Evolutionary conservation across 176 grass and related monocot species (phyloP), one percentile per base, ranked within the genome.

Genomic region (maize (Zea mays)): DNA sequence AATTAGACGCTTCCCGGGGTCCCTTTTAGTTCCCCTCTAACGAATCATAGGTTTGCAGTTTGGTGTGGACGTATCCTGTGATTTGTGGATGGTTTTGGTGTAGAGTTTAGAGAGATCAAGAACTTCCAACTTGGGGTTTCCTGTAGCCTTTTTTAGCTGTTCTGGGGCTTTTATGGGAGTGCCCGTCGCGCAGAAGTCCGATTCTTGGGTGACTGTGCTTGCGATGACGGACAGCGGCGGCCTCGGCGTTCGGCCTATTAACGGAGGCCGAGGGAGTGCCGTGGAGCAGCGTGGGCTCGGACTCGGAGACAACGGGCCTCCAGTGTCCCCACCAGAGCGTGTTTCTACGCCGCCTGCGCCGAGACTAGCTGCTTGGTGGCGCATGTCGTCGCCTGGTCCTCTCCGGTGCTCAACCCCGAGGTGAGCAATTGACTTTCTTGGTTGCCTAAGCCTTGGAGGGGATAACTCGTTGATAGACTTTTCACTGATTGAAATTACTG

Each of bases 121-220:
- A 81, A 43, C 36, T 79, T 49, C 58, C 74, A 34, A 73, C 58
- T 88, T 84, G 75, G 65, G 59, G 54, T 48, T 65, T 79, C 38
- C 69, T 4, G 42, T 83, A 79, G 57, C 48, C 40, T 37, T 44
- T 72, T 41, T 46, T 62, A 81, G 88, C 64, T 47, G 62, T 74
- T 86, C 77, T 59, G 79, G 79, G 67, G 87, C 41, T 85, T 88
- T 81, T 86, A 88, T 93, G 91, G 91, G 88, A 93, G 85, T 90
- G 71, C 67, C 73, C 60, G 72, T 93, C 83, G 50, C 71, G 67
- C 88, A 59, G 63, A 93, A 84, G 76, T 79, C 79, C 76, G 84
- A 87, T 79, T 88, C 79, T 86, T 88, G 80, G 83, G 43, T 54
- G 37, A 62, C 54, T 16, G 48, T 76, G n/a, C 72, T 81, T 39